Evolutionary conservation across 1,284 basidiomycete species (phyloP).

Genomic region (Ustanciosporium gigantosporum): DNA sequence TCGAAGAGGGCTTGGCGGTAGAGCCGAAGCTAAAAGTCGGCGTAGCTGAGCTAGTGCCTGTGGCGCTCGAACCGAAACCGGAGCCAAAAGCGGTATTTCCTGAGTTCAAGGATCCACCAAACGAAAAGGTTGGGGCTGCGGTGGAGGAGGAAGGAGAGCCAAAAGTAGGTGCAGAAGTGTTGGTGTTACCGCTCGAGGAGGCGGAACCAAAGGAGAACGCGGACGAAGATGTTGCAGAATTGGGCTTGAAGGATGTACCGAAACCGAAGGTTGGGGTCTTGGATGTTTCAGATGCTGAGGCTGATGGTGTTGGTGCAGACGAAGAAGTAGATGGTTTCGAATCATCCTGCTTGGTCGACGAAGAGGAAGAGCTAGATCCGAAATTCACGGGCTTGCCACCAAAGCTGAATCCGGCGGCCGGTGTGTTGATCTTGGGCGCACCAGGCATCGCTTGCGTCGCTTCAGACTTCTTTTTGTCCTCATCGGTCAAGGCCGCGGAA

Average conservation of each 20-base stretch:
- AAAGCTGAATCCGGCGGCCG: constrained; percentile 14
- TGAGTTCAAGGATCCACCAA: constrained; percentile 1
- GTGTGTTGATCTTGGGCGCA: constrained; percentile 10
- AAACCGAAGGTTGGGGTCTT: too few species aligned
- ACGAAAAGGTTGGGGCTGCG: constrained; percentile 12
- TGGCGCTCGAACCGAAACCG: neutral
- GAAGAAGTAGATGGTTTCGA: too few species aligned
- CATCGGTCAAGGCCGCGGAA: neutral
- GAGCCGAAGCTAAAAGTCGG: constrained; percentile 1
- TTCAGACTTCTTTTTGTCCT: constrained; percentile 24
- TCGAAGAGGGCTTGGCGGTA: constrained; percentile 1
- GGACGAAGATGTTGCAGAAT: constrained; percentile 1
- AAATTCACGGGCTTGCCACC: constrained; percentile 29
- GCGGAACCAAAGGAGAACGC: neutral
- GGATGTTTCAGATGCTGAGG: too few species aligned
- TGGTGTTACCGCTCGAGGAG: neutral
- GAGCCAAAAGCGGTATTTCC: neutral
- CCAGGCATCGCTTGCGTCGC: constrained; percentile 28
- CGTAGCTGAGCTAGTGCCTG: neutral
- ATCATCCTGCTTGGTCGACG: too few species aligned
- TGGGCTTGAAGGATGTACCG: too few species aligned
- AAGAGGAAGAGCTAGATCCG: too few species aligned
- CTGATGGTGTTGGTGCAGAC: too few species aligned
- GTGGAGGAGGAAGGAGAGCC: constrained; percentile 2
- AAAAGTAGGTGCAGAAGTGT: constrained; percentile 1